Evolutionary conservation across 805 yeast genomes (phyloP), one percentile per base, ranked within the genome.

Genomic region (Cyberlindnera xylosilytica): DNA sequence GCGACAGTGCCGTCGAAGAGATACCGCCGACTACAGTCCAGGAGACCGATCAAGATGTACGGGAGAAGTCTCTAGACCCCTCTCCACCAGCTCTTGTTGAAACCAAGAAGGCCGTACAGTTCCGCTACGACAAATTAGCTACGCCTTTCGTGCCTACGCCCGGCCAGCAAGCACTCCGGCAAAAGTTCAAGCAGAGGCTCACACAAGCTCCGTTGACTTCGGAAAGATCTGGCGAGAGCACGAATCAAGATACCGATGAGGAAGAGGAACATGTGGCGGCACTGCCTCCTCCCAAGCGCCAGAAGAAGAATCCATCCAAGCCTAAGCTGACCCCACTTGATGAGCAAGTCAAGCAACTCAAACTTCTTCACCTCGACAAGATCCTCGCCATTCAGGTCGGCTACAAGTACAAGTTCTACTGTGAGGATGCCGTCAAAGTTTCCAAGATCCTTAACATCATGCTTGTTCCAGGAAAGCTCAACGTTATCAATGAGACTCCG

Each of bases 301-400:
- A 29, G 23, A 38, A 34, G 44, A 53, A 44, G 36, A 29, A 8
- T n/a, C n/a, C 29, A 12, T 22, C 42, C 7, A 19, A 19, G 28
- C 19, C 40, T 10, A 68, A 68, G 43, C 62, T 82, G 35, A 85
- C 96, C 0, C 97, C 97, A 0, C 62, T 90, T 28, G 97, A 89
- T 51, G 75, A 73, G 47, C 97, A 90, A 61, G 79, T 81, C 46
- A 66, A 80, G 22, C 82, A 79, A 3, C 64, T 93, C 39, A 89
- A 89, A 56, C 51, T 62, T 6, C 54, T 62, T 2, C 66, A 91
- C 57, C 57, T 57, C 39, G 96, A 87, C 51, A 86, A 86, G 39
- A 52, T 93, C 2, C 66, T 93, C 8, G 81, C 93, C 0, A 72
- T 91, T 20, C 93, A 93, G 59, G 95, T 87, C 3, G 99, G 99